Evolutionary conservation across 352 stramenopile genomes (phyloP).

Genomic region (Pythium sp.): DNA sequence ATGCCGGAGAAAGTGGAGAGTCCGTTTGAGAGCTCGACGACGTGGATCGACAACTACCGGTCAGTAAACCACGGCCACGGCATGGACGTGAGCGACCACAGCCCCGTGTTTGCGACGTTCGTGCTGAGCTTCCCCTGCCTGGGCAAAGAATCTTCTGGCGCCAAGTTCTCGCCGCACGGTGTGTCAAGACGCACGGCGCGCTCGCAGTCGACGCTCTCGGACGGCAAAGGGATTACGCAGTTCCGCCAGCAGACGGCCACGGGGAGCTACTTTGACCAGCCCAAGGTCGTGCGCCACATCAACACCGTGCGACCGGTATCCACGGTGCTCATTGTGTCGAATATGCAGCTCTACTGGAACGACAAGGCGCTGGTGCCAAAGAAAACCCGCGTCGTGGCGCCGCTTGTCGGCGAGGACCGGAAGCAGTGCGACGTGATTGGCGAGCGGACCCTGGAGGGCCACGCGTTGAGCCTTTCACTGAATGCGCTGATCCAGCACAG

Average conservation of each 20-base stretch:
- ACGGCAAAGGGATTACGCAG: constrained; percentile 21
- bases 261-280: constrained; percentile 79
- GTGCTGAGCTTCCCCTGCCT: constrained; percentile 66
- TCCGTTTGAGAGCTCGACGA: constrained; percentile 32
- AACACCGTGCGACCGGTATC: constrained; percentile 55
- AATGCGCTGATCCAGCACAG: constrained; percentile 76
- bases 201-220: constrained; percentile 43
- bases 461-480: constrained; percentile 56
- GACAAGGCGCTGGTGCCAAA: constrained; percentile 76
- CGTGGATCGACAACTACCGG: constrained; percentile 75
- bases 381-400: constrained; percentile 69
- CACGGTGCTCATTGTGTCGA: constrained; percentile 68
- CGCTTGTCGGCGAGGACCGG: constrained; percentile 67
- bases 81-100: constrained; percentile 85
- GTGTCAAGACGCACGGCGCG: constrained; percentile 37
- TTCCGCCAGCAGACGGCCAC: constrained; percentile 29
- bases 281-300: constrained; percentile 64
- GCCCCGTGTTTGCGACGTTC: constrained; percentile 74
- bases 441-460: constrained; percentile 52
- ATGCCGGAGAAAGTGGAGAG: constrained; percentile 74
- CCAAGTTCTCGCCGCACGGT: not conserved
- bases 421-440: constrained; percentile 82
- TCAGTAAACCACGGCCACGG: constrained; percentile 78
- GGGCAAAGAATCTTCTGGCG: constrained; percentile 20
- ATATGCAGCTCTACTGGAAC: constrained; percentile 74